These are phyloP conservation scores for Isabelozyma pseudorhagii DNA, from an alignment of 805 yeast genomes.

Conservation along the genomic window DNA sequence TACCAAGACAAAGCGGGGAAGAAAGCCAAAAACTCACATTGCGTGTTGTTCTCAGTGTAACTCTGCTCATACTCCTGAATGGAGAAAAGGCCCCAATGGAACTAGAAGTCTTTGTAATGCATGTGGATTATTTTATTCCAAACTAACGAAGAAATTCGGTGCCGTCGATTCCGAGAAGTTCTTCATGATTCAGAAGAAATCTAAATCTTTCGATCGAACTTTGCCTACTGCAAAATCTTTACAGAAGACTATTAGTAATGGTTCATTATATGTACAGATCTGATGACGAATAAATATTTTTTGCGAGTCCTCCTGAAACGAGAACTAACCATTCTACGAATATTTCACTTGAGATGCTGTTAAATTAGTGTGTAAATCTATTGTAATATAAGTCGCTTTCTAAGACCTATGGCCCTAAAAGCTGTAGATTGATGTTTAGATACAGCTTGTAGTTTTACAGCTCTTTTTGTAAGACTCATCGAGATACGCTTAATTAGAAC, in stretches of 20 bases:
- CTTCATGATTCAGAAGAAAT: conserved; percentile 19
- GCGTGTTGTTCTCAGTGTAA: conserved; percentile 56
- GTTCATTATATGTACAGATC: background rate
- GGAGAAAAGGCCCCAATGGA: conserved; percentile 90
- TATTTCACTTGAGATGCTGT: no score
- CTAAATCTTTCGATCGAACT: background rate
- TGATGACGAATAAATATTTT: background rate
- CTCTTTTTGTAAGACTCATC: no score
- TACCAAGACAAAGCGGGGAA: background rate
- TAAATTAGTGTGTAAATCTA: no score
- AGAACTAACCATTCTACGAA: no score
- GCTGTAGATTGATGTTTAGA: no score
- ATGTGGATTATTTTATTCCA: conserved; percentile 77
- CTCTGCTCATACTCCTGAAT: conserved; percentile 77
- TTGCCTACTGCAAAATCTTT: background rate
- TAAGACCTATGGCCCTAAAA: no score
- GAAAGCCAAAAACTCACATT: background rate
- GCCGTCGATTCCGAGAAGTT: conserved; percentile 36
- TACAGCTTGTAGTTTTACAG: no score
- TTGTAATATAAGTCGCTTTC: no score
- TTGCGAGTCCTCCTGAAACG: no score
- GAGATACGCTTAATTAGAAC: no score
- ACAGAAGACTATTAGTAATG: background rate
- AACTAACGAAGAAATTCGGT: conserved; percentile 51
- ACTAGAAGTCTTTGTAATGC: conserved; percentile 85